Evolutionary conservation across 2,329 filamentous ascomycete species (phyloP), one percentile per base, ranked within the genome.

Genomic region (Exophiala xenobiotica): DNA sequence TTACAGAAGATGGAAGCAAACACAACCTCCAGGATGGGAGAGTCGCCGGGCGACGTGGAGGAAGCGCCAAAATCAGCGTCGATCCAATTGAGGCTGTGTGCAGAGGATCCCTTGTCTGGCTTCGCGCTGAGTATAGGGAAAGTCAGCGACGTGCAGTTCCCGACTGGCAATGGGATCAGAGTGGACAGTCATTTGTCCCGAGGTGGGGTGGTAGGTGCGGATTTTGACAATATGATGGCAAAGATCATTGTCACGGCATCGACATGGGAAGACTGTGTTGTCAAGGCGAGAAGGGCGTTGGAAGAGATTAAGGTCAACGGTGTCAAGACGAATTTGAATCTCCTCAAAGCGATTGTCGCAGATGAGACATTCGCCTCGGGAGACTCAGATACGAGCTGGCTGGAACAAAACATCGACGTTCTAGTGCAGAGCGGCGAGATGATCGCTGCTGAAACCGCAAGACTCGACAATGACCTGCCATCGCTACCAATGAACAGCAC

Each of bases 91-190:
- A 73, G 81, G 4, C 64, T 85, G 26, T 82, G 78, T 38, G 76
- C 81, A 3, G 80, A 84, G 59, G 75, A 82, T 46, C 72, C 77
- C 0, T 67, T 70, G 16, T 73, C 68, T 33, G 68, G 76, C 43
- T 84, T 79, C 67, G 72, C 79, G 0, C 66, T 85, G 2, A 81
- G 79, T 26, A 79, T 84, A 40, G 82, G 82, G 27, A 82, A 81
- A 49, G 76, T 85, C 12, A 74, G 70, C 0, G 70, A 73, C 0
- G 79, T 81, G 40, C 66, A 69, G 6, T 76, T 83, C 2, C 81
- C 82, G 0, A 68, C 67, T 1, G 81, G 82, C 1, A 78, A 82
- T 54, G 81, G 82, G 0, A 69, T 82, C 9, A 67, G 81, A 16
- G 70, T 83, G 2, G 81, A 83, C 54, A 82, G 78, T 1, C 74